Base-by-base conservation (phyloP, 768 basidiomycete species). In the Amanita polypyramis region DNA sequence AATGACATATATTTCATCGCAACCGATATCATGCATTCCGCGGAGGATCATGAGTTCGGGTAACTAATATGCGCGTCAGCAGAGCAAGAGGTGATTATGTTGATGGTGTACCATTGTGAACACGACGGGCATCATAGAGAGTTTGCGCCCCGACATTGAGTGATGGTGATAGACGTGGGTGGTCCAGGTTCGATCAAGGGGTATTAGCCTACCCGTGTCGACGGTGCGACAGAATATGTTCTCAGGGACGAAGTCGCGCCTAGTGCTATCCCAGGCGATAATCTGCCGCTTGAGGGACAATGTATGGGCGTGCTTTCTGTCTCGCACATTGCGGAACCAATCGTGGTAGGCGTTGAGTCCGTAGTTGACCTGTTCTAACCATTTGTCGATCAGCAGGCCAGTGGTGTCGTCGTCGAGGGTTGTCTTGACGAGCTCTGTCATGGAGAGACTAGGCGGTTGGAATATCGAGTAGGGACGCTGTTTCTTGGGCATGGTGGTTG, bases 201-300 rank as follows among this genome's bases (percentile, higher is more conserved):
- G 85, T 50, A 87, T 85, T 58, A 87, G 64, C 33, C 85, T 77
- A 37, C 80, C 77, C 0, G 85, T 86, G 60, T 87, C 85, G 50
- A 87, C 77, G 2, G 85, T 87, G 47, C 84, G 75, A 58, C 80
- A 82, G 57, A 87, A 87, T 51, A 87, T 74, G 60, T 87, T 85
- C 60, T 87, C 85, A 35, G 85, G 85, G 5, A 78, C 74, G 54
- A 87, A 87, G 35, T 81, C 79, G 30, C 84, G 84, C 65, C 85
- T n/a, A n/a, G n/a, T n/a, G n/a, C n/a, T 86, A 54, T 75, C 75
- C 75, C 76, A 77, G 0, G 74, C 70, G 38, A 77, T 65, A 23
- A 69, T 62, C 54, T 80, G 76, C 52, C 74, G 74, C 39, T 70
- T 66, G 27, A 72, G 68, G 23, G 69, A 65, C 25, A 51, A 41